phyloP scores from a whole-genome alignment of 768 basidiomycete species.

The Tulasnella calospora region DNA sequence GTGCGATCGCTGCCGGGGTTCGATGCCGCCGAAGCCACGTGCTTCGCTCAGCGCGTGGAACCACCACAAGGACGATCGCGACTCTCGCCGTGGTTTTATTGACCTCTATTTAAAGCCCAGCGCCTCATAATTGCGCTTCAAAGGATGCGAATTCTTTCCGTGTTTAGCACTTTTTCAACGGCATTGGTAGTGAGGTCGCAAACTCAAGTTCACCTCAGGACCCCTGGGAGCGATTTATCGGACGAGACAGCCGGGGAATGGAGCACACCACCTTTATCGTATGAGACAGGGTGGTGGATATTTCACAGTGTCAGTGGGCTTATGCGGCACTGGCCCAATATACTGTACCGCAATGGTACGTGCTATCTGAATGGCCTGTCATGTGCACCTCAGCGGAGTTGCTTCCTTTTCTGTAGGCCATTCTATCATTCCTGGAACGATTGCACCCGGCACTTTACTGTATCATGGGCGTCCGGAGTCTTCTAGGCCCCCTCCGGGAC shows the following conservation, averaged over 20 bases:
- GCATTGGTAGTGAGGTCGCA: too few species aligned
- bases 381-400: background rate
- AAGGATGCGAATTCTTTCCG: too few species aligned
- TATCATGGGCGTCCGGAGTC: background rate
- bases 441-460: background rate
- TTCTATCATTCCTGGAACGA: background rate
- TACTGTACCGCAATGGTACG: background rate
- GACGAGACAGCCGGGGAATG: too few species aligned
- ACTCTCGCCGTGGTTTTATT: too few species aligned
- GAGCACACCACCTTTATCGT: background rate
- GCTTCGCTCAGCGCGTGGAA: too few species aligned
- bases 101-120: background rate
- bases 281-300: background rate
- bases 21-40: too few species aligned
- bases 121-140: too few species aligned
- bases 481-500: background rate
- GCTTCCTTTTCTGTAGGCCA: background rate
- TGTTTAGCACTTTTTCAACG: too few species aligned
- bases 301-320: background rate
- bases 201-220: too few species aligned
- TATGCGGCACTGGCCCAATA: background rate
- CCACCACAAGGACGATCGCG: background rate
- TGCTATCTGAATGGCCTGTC: background rate
- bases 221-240: too few species aligned
- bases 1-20: too few species aligned